Evolutionary conservation across 106 monocot species (phyloP).

Genomic region (Posidonia australis): DNA sequence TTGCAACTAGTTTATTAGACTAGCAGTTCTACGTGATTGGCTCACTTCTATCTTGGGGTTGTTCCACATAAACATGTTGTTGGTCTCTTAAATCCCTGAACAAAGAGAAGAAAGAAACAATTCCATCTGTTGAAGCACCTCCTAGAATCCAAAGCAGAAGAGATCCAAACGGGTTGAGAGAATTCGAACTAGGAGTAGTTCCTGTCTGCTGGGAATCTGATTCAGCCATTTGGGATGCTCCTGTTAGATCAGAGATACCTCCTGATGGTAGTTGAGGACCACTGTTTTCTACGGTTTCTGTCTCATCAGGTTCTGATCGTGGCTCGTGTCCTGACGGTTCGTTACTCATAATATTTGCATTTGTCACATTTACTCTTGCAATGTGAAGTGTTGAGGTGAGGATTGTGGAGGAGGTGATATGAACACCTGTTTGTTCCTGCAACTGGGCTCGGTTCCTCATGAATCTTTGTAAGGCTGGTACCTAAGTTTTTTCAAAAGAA

Average conservation of each 20-base stretch:
- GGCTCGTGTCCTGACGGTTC: not conserved
- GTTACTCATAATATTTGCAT: slow-evolving; percentile 3
- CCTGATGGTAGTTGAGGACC: slow-evolving; percentile 9
- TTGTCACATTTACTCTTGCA: slow-evolving; percentile 68
- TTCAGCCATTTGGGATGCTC: slow-evolving; percentile 13
- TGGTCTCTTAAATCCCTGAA: slow-evolving; percentile 79
- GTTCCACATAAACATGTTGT: slow-evolving; percentile 30
- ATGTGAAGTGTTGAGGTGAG: slow-evolving; percentile 88
- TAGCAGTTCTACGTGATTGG: slow-evolving; percentile 18
- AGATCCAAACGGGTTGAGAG: slow-evolving; percentile 65
- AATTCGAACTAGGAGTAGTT: slow-evolving; percentile 14
- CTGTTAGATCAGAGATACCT: slow-evolving; percentile 6
- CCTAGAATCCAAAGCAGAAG: slow-evolving; percentile 85
- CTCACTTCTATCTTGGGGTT: slow-evolving; percentile 29
- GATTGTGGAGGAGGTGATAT: slow-evolving; percentile 85
- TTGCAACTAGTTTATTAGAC: not conserved
- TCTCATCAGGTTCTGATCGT: slow-evolving; percentile 3
- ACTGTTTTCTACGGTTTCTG: slow-evolving; percentile 10
- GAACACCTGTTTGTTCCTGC: slow-evolving; percentile 73
- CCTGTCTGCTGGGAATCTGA: slow-evolving; percentile 27
- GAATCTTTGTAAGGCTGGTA: slow-evolving; percentile 89
- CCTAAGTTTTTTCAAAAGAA: slow-evolving; percentile 29
- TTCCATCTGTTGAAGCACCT: slow-evolving; percentile 69
- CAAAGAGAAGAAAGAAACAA: slow-evolving; percentile 83
- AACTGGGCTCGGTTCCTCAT: slow-evolving; percentile 60